Evolutionary conservation across 176 grass and related monocot species (phyloP).

Genomic region (Avena atlantica): DNA sequence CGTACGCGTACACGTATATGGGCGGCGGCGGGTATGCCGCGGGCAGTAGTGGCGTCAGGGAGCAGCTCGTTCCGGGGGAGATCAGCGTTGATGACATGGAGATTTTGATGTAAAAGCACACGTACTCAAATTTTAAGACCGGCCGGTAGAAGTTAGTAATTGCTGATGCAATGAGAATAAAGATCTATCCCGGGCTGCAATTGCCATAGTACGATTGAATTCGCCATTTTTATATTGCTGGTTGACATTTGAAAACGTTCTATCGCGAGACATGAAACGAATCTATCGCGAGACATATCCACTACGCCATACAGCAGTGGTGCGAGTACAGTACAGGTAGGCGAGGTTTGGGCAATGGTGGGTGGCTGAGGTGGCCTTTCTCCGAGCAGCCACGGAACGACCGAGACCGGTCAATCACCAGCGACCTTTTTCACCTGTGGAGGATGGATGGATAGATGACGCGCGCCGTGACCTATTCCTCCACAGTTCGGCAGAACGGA

Average conservation of each 20-base stretch:
- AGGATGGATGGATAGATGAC: neutral
- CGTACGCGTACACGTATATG: neutral
- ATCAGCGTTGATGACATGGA: slow-evolving; percentile 56
- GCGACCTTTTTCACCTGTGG: neutral
- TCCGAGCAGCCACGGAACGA: neutral
- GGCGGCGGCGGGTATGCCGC: neutral
- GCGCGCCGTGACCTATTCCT: no score
- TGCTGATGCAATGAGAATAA: slow-evolving; percentile 12
- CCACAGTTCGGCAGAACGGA: neutral
- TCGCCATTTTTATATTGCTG: neutral
- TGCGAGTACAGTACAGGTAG: neutral
- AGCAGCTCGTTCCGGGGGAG: slow-evolving; percentile 18
- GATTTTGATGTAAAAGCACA: slow-evolving; percentile 45
- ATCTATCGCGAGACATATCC: neutral
- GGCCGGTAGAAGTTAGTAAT: neutral
- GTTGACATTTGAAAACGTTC: neutral
- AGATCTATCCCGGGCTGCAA: neutral
- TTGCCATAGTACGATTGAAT: neutral
- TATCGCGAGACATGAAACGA: neutral
- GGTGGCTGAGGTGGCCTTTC: neutral
- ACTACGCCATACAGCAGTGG: neutral
- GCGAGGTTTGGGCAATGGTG: neutral
- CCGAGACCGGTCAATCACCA: slow-evolving; percentile 1
- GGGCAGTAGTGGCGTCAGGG: neutral
- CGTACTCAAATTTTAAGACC: no score